Percentiles rank a stretch among this genome's conserved stretches.
phyloP scores from a whole-genome alignment of 805 yeast species.

The Torulaspora microellipsoides region DNA sequence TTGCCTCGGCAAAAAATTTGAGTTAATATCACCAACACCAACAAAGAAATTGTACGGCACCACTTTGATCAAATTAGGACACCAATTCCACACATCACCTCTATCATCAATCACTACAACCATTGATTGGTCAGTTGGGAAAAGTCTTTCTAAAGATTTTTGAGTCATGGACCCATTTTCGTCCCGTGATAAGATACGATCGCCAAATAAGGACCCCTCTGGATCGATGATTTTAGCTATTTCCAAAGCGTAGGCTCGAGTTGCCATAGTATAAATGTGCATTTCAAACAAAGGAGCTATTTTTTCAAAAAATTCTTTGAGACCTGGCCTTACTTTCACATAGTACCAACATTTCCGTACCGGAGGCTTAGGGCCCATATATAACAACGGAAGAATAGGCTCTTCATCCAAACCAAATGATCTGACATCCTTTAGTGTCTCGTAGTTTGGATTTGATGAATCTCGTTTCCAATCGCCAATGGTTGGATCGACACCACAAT shows the following conservation, averaged over 20 bases:
- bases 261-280: constrained; percentile 98
- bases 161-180: constrained; percentile 91
- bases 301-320: constrained; percentile 62
- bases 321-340: constrained; percentile 87
- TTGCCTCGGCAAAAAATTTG: constrained; percentile 84
- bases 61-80: constrained; percentile 82
- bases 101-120: constrained; percentile 95
- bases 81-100: constrained; percentile 99
- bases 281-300: constrained; percentile 70
- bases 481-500: constrained; percentile 96
- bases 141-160: constrained; percentile 79
- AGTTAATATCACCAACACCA: constrained; percentile 95
- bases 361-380: constrained; percentile 56
- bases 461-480: constrained; percentile 95
- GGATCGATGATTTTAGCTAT: constrained; percentile 93
- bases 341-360: constrained; percentile 77
- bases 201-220: constrained; percentile 78
- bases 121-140: constrained; percentile 95
- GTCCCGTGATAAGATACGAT: constrained; percentile 85
- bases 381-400: constrained; percentile 49
- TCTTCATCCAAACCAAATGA: constrained; percentile 78
- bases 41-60: constrained; percentile 95
- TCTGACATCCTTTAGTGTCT: constrained; percentile 75
- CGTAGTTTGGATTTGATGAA: constrained; percentile 77
- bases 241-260: constrained; percentile 84